These are phyloP conservation scores for Loxodes magnus DNA, from an alignment of 73 alveolate genomes.

Conservation along the genomic window DNA sequence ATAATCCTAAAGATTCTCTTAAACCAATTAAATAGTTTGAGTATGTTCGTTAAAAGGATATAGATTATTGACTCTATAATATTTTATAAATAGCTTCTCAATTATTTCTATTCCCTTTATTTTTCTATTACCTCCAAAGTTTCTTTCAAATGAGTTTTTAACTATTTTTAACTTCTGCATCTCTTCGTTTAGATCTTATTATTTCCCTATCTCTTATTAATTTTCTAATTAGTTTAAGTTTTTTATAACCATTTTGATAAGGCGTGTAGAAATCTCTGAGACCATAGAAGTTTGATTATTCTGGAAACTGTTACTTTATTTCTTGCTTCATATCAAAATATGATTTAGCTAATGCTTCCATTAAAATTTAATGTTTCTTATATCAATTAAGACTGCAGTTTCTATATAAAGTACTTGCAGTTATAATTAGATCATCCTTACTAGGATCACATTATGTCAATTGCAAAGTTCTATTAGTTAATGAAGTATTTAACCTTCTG, in stretches of 20 bases:
- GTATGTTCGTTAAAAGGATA: background rate
- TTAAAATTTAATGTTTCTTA: background rate
- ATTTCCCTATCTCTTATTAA: too few relatives aligned
- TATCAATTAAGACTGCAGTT: background rate
- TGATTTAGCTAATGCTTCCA: slow-evolving; percentile 2
- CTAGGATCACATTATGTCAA: slow-evolving; percentile 44
- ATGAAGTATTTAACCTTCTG: slow-evolving; percentile 38
- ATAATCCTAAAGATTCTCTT: background rate
- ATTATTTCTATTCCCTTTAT: too few relatives aligned
- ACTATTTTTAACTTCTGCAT: background rate
- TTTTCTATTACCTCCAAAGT: slow-evolving; percentile 3
- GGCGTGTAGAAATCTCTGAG: slow-evolving; percentile 4
- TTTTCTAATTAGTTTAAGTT: too few relatives aligned
- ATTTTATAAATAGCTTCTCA: background rate
- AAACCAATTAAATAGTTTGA: background rate
- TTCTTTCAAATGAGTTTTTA: background rate
- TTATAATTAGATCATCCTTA: slow-evolving; percentile 29
- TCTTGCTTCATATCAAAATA: slow-evolving; percentile 8
- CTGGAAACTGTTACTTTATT: background rate
- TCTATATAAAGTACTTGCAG: slow-evolving; percentile 6
- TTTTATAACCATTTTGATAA: background rate
- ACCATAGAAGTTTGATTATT: slow-evolving; percentile 4
- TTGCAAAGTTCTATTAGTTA: slow-evolving; percentile 44
- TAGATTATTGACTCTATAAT: background rate
- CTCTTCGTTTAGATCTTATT: background rate